Base-by-base conservation (phyloP, 2,329 filamentous ascomycete genomes). In the Neopestalotiopsis sp. region DNA sequence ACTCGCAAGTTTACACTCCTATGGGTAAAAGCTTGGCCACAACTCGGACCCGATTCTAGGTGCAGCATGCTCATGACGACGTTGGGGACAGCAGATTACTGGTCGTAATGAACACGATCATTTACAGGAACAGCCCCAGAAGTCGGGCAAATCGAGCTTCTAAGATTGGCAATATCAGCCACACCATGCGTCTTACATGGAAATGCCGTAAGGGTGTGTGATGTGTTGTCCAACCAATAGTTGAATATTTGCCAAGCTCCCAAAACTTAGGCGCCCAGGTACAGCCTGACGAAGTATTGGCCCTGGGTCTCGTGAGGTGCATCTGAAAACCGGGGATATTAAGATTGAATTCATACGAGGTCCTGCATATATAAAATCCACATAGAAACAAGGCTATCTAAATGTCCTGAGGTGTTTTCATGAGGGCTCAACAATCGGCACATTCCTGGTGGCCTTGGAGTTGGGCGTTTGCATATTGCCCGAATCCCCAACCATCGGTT, bases 211-310 rank as follows among this genome's bases (percentile, higher is more conserved):
- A 67, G 69, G 68, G 72, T 71, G 70, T 72, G 77, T 79, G 79
- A 81, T 87, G 85, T 80, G 85, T 83, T 87, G 85, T 87, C 81
- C 84, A 83, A 78, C 75, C 71, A 68, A 40, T 32, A 53, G 28
- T 61, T 73, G 74, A 70, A 75, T 73, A 70, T 68, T 30, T 66
- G 62, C 63, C 72, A 74, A 74, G 79, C 78, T 79, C 77, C n/a
- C 80, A 82, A 80, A 81, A 81, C 75, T 81, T 80, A 69, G 78
- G 81, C 80, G 82, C 79, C 79, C 83, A 81, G 78, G 75, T 85
- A 34, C 57, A 53, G 81, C 84, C 85, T 85, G 86, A 86, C 84
- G 77, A 53, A 20, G 20, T 17, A 17, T 20, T 53, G 9, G 34
- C 7, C 6, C 9, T 2, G 1, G 17, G 45, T 53, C 45, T 53